Conservation (phyloP, 768 basidiomycete genomes). For the Phaeotremella skinneri region DNA sequence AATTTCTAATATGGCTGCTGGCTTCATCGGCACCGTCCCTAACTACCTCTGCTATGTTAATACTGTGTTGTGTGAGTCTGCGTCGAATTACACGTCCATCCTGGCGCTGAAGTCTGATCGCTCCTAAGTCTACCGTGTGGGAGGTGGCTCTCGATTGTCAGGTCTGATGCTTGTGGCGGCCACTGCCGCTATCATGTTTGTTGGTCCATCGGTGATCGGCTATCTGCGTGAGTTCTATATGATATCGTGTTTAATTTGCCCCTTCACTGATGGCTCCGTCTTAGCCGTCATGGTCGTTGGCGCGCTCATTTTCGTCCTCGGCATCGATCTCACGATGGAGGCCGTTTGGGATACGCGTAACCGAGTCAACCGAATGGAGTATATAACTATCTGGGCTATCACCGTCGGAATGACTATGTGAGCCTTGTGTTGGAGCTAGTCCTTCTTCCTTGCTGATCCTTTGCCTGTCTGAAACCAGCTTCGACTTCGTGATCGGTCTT, state of each 20-base stretch:
- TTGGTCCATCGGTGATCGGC: slow-evolving; percentile 86
- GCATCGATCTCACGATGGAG: slow-evolving; percentile 90
- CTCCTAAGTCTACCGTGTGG: slow-evolving; percentile 81
- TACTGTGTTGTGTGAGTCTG: slow-evolving; percentile 51
- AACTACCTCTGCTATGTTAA: slow-evolving; percentile 70
- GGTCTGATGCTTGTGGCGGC: slow-evolving; percentile 79
- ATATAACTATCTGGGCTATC: slow-evolving; percentile 54
- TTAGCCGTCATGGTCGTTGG: slow-evolving; percentile 86
- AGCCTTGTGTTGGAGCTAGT: slow-evolving; percentile 54
- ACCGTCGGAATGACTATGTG: slow-evolving; percentile 73
- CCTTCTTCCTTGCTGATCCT: not conserved
- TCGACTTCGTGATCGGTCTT: slow-evolving; percentile 91
- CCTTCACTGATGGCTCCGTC: not conserved
- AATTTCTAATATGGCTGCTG: slow-evolving; percentile 81
- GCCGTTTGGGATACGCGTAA: slow-evolving; percentile 93
- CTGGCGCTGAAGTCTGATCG: not conserved
- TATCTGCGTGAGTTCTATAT: slow-evolving; percentile 73
- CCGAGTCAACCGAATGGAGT: slow-evolving; percentile 71
- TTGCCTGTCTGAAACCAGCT: slow-evolving; percentile 21
- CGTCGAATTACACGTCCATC: not conserved
- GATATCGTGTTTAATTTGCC: slow-evolving; percentile 1
- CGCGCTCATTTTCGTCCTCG: slow-evolving; percentile 88
- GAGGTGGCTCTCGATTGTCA: slow-evolving; percentile 77
- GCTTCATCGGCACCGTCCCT: slow-evolving; percentile 76
- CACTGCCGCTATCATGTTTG: slow-evolving; percentile 67